Base-by-base conservation (phyloP, 148 eudicot species). In the Cornus controversa region DNA sequence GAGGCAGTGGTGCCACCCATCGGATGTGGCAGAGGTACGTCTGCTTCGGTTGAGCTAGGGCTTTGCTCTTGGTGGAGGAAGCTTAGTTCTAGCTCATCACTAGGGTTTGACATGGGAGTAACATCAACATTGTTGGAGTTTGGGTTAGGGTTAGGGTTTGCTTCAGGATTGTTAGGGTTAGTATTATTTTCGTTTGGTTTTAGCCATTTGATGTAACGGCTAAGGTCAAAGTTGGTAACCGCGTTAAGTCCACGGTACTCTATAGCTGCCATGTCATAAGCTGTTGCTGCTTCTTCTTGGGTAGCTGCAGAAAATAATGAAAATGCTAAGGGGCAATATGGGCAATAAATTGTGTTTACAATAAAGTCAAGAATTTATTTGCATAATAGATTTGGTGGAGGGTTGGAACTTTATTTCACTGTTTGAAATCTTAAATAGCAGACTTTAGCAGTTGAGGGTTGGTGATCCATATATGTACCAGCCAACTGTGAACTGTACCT, bases 271-370 rank as follows among this genome's bases (percentile, higher is more conserved):
- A 86, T 87, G 85, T 94, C 97, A 29, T 94, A 94, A 9, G 98
- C 98, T 0, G 89, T 84, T 64, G 97, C 98, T 0, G 98, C 98
- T 81, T 94, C 98, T 84, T 94, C 98, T 79, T 94, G 98, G 2
- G 98, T 94, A 37, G 91, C 98, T 94, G 88, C 76, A 74, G 25
- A 50, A 42, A 75, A 57, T 18, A 24, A 36, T 15, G 9, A 24
- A 42, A 34, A 31, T 1, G 34, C 45, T 79, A 0, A 79, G 66
- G 85, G 85, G 50, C 40, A 70, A 26, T 77, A 50, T 77, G 70
- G 76, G 27, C 28, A 73, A 18, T 66, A 34, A n/a, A n/a, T n/a
- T 34, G 10, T 11, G 34, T 40, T 22, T 18, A 57, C 6, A 73
- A 45, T 72, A 60, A 81, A 67, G 69, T 63, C 50, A 29, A 15